Base-by-base conservation (phyloP, 208 protist genomes). In the Zelonia costaricensis region DNA sequence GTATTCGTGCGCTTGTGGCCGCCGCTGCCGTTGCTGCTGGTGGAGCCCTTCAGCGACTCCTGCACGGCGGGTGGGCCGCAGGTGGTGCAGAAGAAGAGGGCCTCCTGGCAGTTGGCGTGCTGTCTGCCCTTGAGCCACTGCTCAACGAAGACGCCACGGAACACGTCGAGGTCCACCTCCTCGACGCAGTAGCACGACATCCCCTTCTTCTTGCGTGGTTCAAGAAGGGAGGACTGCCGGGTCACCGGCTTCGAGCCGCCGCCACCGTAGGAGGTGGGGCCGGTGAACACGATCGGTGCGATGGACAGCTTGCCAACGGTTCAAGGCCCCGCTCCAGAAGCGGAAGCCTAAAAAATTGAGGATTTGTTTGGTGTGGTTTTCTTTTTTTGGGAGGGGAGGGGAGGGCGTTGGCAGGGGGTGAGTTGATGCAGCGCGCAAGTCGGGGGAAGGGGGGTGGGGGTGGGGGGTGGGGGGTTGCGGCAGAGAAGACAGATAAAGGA, bases 41-140 rank as follows among this genome's bases (percentile, higher is more conserved):
- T 39, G 3, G 49, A 35, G 2, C 51, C 23, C 20, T 57, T 57
- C 2, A 79, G 62, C 15, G 49, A 52, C 13, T 76, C 66, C 54
- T 76, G 73, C n/a, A 84, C 54, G 0, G 58, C 59, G 3, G 57
- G 57, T 0, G 78, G 74, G 0, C 78, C 78, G 20, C 78, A 84
- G 12, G 62, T 67, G 0, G 62, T 80, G 47, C 78, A 84, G 53
- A 71, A 80, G 62, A 79, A 84, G 9, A 78, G 60, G 7, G 70
- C 53, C 49, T 78, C 74, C 48, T 76, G 57, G 25, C 52, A 78
- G 22, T 30, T 56, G 20, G 64, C 40, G 23, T 66, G 58, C 28
- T 56, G 52, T 45, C 53, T 43, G 0, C 80, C 75, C 16, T 63
- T 68, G 1, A 86, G 69, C 72, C 76, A 82, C 30, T 83, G 71